These are phyloP conservation scores for Dillenia suffruticosa DNA, from an alignment of 164 flowering plant species.

Conservation along the genomic window DNA sequence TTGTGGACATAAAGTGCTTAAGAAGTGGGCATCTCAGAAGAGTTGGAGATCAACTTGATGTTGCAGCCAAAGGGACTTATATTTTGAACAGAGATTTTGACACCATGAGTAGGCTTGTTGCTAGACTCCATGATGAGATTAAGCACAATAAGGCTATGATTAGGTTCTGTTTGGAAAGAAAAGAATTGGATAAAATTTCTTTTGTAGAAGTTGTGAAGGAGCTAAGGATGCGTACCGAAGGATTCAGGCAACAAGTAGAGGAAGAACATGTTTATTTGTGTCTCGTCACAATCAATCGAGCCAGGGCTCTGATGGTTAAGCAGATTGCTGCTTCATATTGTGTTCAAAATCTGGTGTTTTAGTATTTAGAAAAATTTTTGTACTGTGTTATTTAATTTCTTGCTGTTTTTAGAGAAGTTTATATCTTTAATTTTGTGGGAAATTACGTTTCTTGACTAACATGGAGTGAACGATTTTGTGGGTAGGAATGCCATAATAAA, in stretches of 20 bases:
- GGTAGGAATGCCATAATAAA: too few relatives aligned
- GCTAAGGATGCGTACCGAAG: slow-evolving; percentile 36
- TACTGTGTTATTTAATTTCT: too few relatives aligned
- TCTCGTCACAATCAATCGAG: slow-evolving; percentile 58
- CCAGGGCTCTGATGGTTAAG: slow-evolving; percentile 42
- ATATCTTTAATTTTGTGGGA: too few relatives aligned
- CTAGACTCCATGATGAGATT: slow-evolving; percentile 40
- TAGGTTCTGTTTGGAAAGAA: slow-evolving; percentile 40
- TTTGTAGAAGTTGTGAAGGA: slow-evolving; percentile 46
- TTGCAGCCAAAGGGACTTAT: slow-evolving; percentile 56
- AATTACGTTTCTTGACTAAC: too few relatives aligned
- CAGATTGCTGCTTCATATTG: slow-evolving; percentile 30
- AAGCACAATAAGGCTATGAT: slow-evolving; percentile 47
- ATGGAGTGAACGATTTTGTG: too few relatives aligned
- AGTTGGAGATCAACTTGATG: slow-evolving; percentile 41
- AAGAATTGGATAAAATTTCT: slow-evolving; percentile 28
- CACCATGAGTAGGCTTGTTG: slow-evolving; percentile 41
- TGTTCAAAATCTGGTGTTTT: too few relatives aligned
- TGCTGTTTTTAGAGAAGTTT: too few relatives aligned
- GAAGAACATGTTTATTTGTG: slow-evolving; percentile 71
- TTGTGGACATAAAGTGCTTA: slow-evolving; percentile 9
- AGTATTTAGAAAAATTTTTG: background rate
- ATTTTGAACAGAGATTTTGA: slow-evolving; percentile 51
- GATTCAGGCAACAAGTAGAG: slow-evolving; percentile 47
- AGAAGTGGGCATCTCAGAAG: slow-evolving; percentile 24